phyloP scores from a whole-genome alignment of 129 eudicot species.

The Glebionis coronaria region DNA sequence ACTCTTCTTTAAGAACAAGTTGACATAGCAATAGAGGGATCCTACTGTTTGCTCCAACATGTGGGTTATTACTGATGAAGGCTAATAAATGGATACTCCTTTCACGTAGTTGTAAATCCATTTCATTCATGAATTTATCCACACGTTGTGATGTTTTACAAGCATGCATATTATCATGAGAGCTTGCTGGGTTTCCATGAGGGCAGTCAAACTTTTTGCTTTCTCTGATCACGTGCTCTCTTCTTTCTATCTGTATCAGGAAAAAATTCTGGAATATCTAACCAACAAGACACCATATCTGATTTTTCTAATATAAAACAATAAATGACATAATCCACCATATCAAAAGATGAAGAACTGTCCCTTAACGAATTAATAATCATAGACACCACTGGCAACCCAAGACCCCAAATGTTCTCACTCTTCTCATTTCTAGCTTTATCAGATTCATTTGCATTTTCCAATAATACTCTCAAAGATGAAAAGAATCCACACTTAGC shows the following conservation, averaged over 20 bases:
- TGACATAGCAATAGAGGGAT: constrained; percentile 48
- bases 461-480: constrained; percentile 50
- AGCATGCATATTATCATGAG: constrained; percentile 62
- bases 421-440: constrained; percentile 61
- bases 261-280: constrained; percentile 57
- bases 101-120: constrained; percentile 42
- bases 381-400: constrained; percentile 75
- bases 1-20: constrained; percentile 68
- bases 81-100: constrained; percentile 71
- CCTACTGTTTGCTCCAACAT: constrained; percentile 51
- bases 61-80: constrained; percentile 62
- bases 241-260: constrained; percentile 59
- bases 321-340: constrained; percentile 65
- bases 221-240: constrained; percentile 57
- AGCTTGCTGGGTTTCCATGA: constrained; percentile 68
- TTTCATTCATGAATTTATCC: constrained; percentile 66
- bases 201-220: constrained; percentile 49
- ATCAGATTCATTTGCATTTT: constrained; percentile 40
- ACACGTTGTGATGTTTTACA: constrained; percentile 57
- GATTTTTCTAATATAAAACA: constrained; percentile 69
- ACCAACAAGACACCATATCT: constrained; percentile 49
- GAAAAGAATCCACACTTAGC: constrained; percentile 57
- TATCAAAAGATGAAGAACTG: constrained; percentile 35
- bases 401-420: constrained; percentile 69
- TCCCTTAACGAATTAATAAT: constrained; percentile 62